Evolutionary conservation across 2,329 filamentous ascomycete species (phyloP).

Genomic region (Pseudocercospora ulei): DNA sequence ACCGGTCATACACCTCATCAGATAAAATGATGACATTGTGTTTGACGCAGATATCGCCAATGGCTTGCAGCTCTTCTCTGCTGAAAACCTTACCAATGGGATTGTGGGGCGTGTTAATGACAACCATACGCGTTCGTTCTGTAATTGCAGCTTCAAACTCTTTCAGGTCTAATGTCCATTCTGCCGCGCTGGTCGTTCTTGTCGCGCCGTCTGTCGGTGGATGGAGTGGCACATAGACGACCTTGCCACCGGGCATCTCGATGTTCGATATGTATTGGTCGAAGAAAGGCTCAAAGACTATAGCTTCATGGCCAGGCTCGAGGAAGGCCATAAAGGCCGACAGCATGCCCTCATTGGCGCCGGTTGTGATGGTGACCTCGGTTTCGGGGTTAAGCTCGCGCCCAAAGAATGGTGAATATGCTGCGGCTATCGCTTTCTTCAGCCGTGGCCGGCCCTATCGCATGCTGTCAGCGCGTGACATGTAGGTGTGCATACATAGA

Average conservation of each 20-base stretch:
- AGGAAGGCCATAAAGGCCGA: conserved; percentile 97
- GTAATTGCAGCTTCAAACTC: conserved; percentile 75
- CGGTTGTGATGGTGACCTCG: conserved; percentile 89
- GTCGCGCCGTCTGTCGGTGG: conserved; percentile 70
- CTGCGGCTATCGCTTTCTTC: conserved; percentile 83
- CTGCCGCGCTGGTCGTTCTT: conserved; percentile 70
- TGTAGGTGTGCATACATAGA: no score
- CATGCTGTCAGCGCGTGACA: no score
- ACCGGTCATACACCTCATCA: conserved; percentile 69
- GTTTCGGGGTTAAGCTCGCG: conserved; percentile 73
- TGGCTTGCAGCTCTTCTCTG: conserved; percentile 66
- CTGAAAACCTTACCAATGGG: conserved; percentile 94
- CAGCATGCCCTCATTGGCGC: conserved; percentile 86
- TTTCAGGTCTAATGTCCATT: conserved; percentile 80
- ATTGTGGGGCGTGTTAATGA: conserved; percentile 82
- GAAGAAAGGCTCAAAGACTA: conserved; percentile 97
- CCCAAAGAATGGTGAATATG: conserved; percentile 84
- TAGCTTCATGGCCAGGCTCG: conserved; percentile 88
- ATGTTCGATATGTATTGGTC: conserved; percentile 99
- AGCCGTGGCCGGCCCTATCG: conserved; percentile 75
- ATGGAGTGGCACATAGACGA: conserved; percentile 90
- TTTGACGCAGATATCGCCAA: conserved; percentile 82
- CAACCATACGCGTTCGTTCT: conserved; percentile 87
- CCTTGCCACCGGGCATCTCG: conserved; percentile 90
- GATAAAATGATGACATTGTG: conserved; percentile 73